Conservation (phyloP, 2,329 filamentous ascomycete genomes). For the Cladosporium sp. region DNA sequence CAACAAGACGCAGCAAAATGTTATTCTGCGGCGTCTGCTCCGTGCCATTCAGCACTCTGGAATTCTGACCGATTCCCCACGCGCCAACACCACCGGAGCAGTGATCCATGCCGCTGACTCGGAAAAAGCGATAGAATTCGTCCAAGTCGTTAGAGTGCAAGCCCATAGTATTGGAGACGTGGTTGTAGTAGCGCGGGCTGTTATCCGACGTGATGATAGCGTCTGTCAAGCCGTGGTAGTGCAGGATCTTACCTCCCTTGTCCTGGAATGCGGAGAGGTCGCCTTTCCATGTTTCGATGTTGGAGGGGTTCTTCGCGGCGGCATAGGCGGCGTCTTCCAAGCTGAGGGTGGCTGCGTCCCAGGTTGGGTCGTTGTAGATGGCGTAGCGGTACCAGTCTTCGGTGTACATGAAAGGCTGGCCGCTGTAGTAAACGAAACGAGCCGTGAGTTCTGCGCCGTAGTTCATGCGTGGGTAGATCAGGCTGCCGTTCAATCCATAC, state of each 20-base stretch:
- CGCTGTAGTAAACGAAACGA: slow-evolving; percentile 33
- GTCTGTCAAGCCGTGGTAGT: slow-evolving; percentile 30
- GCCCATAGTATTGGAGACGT: slow-evolving; percentile 43
- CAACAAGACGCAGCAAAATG: slow-evolving; percentile 43
- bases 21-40: slow-evolving; percentile 35
- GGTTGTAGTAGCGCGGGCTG: slow-evolving; percentile 44
- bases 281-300: slow-evolving; percentile 40
- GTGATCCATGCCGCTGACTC: slow-evolving; percentile 48
- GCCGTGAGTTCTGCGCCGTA: slow-evolving; percentile 42
- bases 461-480: slow-evolving; percentile 48
- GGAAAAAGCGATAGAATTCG: slow-evolving; percentile 53
- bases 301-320: slow-evolving; percentile 30
- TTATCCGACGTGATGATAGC: slow-evolving; percentile 40
- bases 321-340: slow-evolving; percentile 35
- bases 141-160: slow-evolving; percentile 40
- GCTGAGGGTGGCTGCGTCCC: slow-evolving; percentile 36
- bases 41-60: slow-evolving; percentile 15
- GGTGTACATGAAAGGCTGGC: slow-evolving; percentile 39
- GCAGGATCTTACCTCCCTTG: slow-evolving; percentile 43
- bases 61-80: slow-evolving; percentile 36
- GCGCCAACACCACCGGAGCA: slow-evolving; percentile 45
- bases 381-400: slow-evolving; percentile 47
- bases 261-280: slow-evolving; percentile 37
- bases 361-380: slow-evolving; percentile 42
- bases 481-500: slow-evolving; percentile 36